Percentiles rank a stretch among this genome's conserved stretches.
These are phyloP conservation scores for Golubevia sp. DNA, from an alignment of 1,284 basidiomycete species.

Conservation along the genomic window DNA sequence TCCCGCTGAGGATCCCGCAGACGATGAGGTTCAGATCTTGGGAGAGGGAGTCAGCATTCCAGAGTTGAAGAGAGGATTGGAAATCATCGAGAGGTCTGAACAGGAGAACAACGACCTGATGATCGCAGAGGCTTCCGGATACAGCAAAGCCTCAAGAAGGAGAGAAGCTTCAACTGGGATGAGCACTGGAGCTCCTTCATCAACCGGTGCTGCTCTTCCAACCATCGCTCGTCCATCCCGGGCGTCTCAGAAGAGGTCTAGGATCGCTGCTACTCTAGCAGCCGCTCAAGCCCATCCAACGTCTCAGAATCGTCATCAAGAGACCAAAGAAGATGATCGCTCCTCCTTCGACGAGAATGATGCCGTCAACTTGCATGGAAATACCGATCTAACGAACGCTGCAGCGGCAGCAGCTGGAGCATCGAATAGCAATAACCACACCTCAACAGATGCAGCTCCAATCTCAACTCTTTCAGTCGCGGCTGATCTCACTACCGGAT, in stretches of 20 bases:
- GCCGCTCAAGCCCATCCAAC: not conserved
- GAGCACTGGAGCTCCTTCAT: not conserved
- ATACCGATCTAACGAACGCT: not conserved
- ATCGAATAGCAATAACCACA: too few species aligned
- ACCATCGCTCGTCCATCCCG: not conserved
- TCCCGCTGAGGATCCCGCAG: constrained; percentile 25
- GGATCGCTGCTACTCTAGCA: not conserved
- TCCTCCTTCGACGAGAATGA: not conserved
- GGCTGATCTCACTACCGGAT: too few species aligned
- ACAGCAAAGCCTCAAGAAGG: not conserved
- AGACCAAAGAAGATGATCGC: not conserved
- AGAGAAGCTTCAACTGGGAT: not conserved
- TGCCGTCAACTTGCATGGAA: not conserved
- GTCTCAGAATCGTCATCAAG: not conserved
- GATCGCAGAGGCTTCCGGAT: not conserved
- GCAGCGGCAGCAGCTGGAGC: not conserved
- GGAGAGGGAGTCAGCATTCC: constrained; percentile 38
- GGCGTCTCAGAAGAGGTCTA: not conserved
- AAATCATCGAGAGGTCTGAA: constrained; percentile 24
- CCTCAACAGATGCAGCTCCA: too few species aligned
- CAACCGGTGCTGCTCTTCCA: not conserved
- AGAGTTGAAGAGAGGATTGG: constrained; percentile 28
- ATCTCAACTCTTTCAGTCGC: too few species aligned
- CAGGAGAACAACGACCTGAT: not conserved
- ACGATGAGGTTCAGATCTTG: constrained; percentile 30